Evolutionary conservation across 768 basidiomycete genomes (phyloP).

Genomic region (Austroboletus eburneus): DNA sequence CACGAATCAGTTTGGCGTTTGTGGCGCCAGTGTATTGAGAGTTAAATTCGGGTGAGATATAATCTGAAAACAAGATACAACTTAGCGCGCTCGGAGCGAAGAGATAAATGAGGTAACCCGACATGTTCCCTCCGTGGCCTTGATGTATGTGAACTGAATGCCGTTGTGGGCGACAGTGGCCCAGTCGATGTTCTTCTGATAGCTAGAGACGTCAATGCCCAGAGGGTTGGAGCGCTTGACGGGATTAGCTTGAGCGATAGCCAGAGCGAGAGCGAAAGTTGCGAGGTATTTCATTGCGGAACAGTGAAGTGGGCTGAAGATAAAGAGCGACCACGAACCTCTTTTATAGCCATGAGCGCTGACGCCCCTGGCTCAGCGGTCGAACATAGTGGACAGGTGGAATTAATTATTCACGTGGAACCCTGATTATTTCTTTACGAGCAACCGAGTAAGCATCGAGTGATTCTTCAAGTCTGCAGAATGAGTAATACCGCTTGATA

Average conservation of each 20-base stretch:
- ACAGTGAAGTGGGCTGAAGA: background rate
- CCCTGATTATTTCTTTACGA: too few relatives aligned
- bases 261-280: conserved; percentile 12
- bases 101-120: conserved; percentile 6
- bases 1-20: conserved; percentile 52
- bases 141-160: conserved; percentile 57
- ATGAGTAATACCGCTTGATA: too few relatives aligned
- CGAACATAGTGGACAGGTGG: too few relatives aligned
- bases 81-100: background rate
- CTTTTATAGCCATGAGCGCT: too few relatives aligned
- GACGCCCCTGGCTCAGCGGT: too few relatives aligned
- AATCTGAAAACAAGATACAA: conserved; percentile 10
- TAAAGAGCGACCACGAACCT: background rate
- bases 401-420: too few relatives aligned
- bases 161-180: conserved; percentile 47
- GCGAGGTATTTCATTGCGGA: conserved; percentile 15
- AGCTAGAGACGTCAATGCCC: conserved; percentile 55
- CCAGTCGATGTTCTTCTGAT: conserved; percentile 48
- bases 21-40: conserved; percentile 56
- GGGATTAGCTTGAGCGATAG: conserved; percentile 13
- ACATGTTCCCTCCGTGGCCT: conserved; percentile 65
- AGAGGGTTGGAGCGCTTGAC: conserved; percentile 36
- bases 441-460: too few relatives aligned
- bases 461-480: too few relatives aligned
- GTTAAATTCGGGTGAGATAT: conserved; percentile 31